Percentiles rank a stretch among this genome's conserved stretches.
These are phyloP conservation scores for Westerdykella ornata DNA, from an alignment of 2,329 filamentous ascomycete species.

Conservation along the genomic window DNA sequence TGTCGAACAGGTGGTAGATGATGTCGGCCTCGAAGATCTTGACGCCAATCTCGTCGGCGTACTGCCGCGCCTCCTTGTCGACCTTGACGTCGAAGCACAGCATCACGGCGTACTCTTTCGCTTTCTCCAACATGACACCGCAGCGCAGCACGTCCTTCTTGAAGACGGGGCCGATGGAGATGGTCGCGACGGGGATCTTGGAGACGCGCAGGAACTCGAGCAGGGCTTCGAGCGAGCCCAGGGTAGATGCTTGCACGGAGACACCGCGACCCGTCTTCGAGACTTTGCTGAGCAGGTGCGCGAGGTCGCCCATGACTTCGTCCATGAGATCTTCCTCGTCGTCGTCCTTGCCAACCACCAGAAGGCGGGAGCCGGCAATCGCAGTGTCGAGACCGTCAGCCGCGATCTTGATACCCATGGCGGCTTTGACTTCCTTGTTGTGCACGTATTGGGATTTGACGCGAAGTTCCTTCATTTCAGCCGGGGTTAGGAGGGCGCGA, in stretches of 20 bases:
- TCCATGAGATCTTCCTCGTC: slow-evolving; percentile 96
- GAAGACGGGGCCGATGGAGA: slow-evolving; percentile 94
- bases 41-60: slow-evolving; percentile 89
- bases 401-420: slow-evolving; percentile 97
- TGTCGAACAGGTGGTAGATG: slow-evolving; percentile 96
- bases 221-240: slow-evolving; percentile 91
- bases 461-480: slow-evolving; percentile 85
- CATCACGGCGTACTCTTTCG: slow-evolving; percentile 95
- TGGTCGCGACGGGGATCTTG: slow-evolving; percentile 96
- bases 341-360: slow-evolving; percentile 90
- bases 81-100: slow-evolving; percentile 99
- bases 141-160: slow-evolving; percentile 95
- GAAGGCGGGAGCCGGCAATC: slow-evolving; percentile 88
- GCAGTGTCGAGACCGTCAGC: slow-evolving; percentile 92
- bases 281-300: slow-evolving; percentile 82
- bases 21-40: slow-evolving; percentile 99
- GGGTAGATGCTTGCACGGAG: slow-evolving; percentile 91
- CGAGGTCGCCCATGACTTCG: slow-evolving; percentile 91
- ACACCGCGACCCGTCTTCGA: slow-evolving; percentile 91
- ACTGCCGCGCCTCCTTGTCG: slow-evolving; percentile 86
- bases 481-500: slow-evolving; percentile 85
- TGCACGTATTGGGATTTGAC: slow-evolving; percentile 96
- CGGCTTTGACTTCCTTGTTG: slow-evolving; percentile 98
- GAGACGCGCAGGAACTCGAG: slow-evolving; percentile 92
- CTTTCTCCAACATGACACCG: slow-evolving; percentile 93